A percentile compares a stretch with the other conserved stretches of the same genome.
phyloP scores from a whole-genome alignment of 805 yeast species.

The Blastobotrys attinorum region DNA sequence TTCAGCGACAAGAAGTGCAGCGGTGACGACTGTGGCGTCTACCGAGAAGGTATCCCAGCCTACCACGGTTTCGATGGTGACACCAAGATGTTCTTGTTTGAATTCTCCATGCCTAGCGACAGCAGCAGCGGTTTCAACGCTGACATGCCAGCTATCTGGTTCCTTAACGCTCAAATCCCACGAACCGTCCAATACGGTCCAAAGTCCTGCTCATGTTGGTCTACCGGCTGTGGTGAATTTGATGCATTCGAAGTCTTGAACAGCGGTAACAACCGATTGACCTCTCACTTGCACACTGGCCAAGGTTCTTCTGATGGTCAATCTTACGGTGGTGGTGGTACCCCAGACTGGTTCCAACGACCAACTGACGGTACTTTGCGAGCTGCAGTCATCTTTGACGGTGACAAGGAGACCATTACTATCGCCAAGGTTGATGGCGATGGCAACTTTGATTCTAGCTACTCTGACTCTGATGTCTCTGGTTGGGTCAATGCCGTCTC shows the following conservation, averaged over 20 bases:
- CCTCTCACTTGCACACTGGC: slow-evolving; percentile 66
- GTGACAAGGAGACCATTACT: slow-evolving; percentile 13
- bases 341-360: slow-evolving; percentile 80
- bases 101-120: slow-evolving; percentile 76
- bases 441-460: slow-evolving; percentile 2
- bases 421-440: slow-evolving; percentile 5
- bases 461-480: slow-evolving; percentile 1
- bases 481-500: neutral
- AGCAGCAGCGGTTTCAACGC: slow-evolving; percentile 37
- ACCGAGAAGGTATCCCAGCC: slow-evolving; percentile 81
- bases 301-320: slow-evolving; percentile 51
- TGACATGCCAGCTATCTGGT: slow-evolving; percentile 98
- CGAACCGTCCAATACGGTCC: slow-evolving; percentile 93
- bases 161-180: slow-evolving; percentile 91
- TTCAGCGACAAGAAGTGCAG: slow-evolving; percentile 47
- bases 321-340: slow-evolving; percentile 62
- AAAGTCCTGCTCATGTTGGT: slow-evolving; percentile 88
- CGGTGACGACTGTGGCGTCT: slow-evolving; percentile 67
- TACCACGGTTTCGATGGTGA: slow-evolving; percentile 89
- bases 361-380: slow-evolving; percentile 71
- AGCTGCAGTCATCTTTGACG: slow-evolving; percentile 81
- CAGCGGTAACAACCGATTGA: slow-evolving; percentile 63
- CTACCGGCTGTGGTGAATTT: slow-evolving; percentile 94
- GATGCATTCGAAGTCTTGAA: slow-evolving; percentile 87
- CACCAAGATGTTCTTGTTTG: slow-evolving; percentile 81